Evolutionary conservation across 495 filamentous ascomycete genomes (phyloP).

Genomic region (Podospora pseudocomata): DNA sequence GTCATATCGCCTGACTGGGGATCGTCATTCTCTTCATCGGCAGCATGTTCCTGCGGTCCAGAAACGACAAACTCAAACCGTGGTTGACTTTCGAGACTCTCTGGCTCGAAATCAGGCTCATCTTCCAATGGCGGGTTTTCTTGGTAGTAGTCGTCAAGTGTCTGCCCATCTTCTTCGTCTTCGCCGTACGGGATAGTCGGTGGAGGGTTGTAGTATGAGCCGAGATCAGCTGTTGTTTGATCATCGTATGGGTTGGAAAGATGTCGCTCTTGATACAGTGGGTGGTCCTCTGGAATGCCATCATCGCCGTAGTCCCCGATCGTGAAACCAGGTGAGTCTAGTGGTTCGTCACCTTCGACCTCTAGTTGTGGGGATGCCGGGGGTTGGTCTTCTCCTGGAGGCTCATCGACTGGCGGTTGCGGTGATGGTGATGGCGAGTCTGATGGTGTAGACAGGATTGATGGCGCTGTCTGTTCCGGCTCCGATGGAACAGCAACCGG

Average conservation of each 20-base stretch:
- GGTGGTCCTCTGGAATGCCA: not conserved
- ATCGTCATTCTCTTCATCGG: too few relatives aligned
- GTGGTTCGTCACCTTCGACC: conserved; percentile 5
- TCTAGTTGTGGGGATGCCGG: not conserved
- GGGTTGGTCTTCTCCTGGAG: not conserved
- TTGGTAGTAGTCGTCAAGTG: not conserved
- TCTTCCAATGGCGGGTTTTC: not conserved
- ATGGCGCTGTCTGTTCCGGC: not conserved
- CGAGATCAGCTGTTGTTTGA: conserved; percentile 7
- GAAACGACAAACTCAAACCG: not conserved
- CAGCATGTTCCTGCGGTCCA: not conserved
- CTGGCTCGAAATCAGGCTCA: not conserved
- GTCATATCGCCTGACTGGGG: not conserved
- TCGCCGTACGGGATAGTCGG: not conserved
- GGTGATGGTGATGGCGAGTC: not conserved
- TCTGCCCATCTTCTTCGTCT: conserved; percentile 2
- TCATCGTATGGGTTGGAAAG: not conserved
- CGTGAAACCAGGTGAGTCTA: conserved; percentile 6
- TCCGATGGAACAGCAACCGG: not conserved
- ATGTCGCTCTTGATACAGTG: not conserved
- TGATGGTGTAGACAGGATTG: not conserved
- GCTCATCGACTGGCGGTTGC: not conserved
- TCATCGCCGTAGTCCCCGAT: conserved; percentile 14
- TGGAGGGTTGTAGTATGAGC: conserved; percentile 16
- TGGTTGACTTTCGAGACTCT: not conserved